phyloP scores from a whole-genome alignment of 257 asterid genomes.

The Solanum ossicruentum region DNA sequence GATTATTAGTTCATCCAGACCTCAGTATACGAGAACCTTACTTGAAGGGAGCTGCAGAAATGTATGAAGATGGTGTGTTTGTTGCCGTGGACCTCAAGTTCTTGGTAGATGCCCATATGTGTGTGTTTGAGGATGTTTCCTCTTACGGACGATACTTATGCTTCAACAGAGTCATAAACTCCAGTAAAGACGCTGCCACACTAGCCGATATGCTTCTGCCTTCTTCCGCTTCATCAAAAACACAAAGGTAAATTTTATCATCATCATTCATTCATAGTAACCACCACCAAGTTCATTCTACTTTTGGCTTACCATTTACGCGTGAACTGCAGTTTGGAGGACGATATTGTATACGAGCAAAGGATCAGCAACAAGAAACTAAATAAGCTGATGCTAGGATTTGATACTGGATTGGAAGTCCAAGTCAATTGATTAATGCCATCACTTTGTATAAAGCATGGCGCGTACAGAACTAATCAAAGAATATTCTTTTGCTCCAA shows the following conservation, averaged over 20 bases:
- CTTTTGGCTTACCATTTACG: neutral
- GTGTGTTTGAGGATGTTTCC: conserved; percentile 71
- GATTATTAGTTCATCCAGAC: conserved; percentile 50
- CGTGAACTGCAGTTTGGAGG: conserved; percentile 34
- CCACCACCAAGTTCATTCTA: neutral
- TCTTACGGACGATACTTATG: conserved; percentile 82
- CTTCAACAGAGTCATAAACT: conserved; percentile 49
- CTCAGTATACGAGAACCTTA: conserved; percentile 65
- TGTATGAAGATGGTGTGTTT: conserved; percentile 75
- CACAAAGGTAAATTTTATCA: neutral
- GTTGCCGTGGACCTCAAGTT: conserved; percentile 72
- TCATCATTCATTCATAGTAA: neutral
- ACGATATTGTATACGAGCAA: conserved; percentile 34
- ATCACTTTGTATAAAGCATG: neutral
- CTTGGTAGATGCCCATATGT: conserved; percentile 72
- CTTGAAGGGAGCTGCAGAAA: conserved; percentile 74
- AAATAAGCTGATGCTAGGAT: conserved; percentile 66
- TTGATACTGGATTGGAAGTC: conserved; percentile 16
- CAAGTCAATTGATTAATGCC: neutral
- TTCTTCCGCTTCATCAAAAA: conserved; percentile 4
- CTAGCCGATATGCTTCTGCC: conserved; percentile 46
- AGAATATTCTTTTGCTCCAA: neutral
- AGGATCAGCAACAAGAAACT: conserved; percentile 72
- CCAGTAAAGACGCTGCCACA: conserved; percentile 38
- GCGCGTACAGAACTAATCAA: neutral